Evolutionary conservation across 2,329 filamentous ascomycete genomes (phyloP).

Genomic region (Fusarium setosum): DNA sequence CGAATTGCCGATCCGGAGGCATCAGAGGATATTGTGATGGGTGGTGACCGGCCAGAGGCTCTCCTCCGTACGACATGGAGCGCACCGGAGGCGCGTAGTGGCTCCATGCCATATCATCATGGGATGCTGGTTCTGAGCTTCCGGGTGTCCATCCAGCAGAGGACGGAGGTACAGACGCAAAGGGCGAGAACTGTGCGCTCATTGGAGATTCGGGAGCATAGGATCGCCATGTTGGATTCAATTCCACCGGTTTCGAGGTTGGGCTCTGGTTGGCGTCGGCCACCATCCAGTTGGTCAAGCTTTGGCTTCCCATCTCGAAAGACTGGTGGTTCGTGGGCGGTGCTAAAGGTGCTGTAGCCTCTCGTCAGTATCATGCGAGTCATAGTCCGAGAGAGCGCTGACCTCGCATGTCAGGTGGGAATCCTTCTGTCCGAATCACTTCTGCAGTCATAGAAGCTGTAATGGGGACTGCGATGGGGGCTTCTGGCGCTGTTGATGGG

Average conservation of each 20-base stretch:
- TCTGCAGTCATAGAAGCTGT: constrained; percentile 59
- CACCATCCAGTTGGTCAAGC: constrained; percentile 57
- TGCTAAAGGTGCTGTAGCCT: constrained; percentile 16
- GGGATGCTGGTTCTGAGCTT: constrained; percentile 50
- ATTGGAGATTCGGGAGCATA: constrained; percentile 63
- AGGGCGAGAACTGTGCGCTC: constrained; percentile 62
- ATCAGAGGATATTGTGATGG: constrained; percentile 55
- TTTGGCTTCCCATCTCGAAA: constrained; percentile 50
- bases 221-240: constrained; percentile 60
- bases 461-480: constrained; percentile 54
- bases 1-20: constrained; percentile 53
- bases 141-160: constrained; percentile 54
- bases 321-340: constrained; percentile 17
- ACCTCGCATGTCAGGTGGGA: constrained; percentile 56
- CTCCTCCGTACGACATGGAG: constrained; percentile 62
- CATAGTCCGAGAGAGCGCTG: constrained; percentile 29
- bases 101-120: constrained; percentile 60
- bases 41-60: constrained; percentile 50
- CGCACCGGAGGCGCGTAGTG: constrained; percentile 55
- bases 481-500: constrained; percentile 57
- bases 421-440: constrained; percentile 50
- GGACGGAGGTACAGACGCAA: constrained; percentile 55
- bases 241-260: constrained; percentile 55
- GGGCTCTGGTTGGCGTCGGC: constrained; percentile 54
- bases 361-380: constrained; percentile 11